Evolutionary conservation across 1,284 basidiomycete genomes (phyloP).

Genomic region (Ustilago cynodontis): DNA sequence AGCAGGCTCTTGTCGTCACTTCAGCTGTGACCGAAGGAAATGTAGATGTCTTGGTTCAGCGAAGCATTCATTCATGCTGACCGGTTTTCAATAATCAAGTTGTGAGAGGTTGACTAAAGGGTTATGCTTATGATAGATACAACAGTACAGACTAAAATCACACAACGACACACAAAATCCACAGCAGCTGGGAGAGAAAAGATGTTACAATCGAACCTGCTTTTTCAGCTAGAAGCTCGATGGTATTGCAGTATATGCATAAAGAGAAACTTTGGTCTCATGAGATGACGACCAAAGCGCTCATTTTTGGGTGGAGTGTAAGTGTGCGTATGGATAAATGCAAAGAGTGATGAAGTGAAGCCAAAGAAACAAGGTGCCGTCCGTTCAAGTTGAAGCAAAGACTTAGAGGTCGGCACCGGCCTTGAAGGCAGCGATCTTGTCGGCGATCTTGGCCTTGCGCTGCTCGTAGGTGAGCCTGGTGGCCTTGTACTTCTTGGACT

Average conservation of each 20-base stretch:
- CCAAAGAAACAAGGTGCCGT: constrained; percentile 12
- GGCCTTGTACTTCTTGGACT: constrained; percentile 81
- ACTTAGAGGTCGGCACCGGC: constrained; percentile 45
- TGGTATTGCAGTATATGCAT: constrained; percentile 28
- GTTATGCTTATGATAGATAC: too few relatives aligned
- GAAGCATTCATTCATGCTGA: too few relatives aligned
- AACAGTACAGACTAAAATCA: too few relatives aligned
- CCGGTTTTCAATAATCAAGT: too few relatives aligned
- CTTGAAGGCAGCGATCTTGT: constrained; percentile 67
- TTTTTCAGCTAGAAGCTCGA: background rate
- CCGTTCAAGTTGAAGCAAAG: background rate
- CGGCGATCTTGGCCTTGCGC: constrained; percentile 68
- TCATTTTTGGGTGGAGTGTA: constrained; percentile 14
- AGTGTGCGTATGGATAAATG: constrained; percentile 7
- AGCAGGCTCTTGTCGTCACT: too few relatives aligned
- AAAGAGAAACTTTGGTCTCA: background rate
- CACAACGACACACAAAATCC: background rate
- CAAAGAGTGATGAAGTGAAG: constrained; percentile 16
- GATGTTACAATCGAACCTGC: constrained; percentile 34
- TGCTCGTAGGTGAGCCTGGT: constrained; percentile 82
- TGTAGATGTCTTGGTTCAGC: too few relatives aligned
- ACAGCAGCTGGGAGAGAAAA: background rate
- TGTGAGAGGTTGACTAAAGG: too few relatives aligned
- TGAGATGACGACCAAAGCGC: background rate
- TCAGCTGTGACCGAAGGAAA: too few relatives aligned